These are phyloP conservation scores for Moesziomyces aphidis DNA, from an alignment of 1,284 basidiomycete genomes.

Conservation along the genomic window DNA sequence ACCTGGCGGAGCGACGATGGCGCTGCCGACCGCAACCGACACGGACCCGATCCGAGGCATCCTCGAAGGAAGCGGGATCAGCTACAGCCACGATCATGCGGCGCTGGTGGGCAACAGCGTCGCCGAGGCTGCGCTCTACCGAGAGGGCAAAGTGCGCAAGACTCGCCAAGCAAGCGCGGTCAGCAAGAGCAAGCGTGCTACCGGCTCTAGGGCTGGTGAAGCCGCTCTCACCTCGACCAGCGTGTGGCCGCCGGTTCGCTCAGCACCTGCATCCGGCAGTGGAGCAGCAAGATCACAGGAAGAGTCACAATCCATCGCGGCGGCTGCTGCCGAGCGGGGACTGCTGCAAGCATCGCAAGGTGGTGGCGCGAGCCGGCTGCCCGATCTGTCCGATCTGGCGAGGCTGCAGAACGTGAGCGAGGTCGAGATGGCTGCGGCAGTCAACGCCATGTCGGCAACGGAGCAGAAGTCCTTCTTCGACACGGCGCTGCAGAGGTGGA, in stretches of 20 bases:
- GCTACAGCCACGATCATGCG: slow-evolving; percentile 39
- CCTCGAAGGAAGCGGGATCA: slow-evolving; percentile 33
- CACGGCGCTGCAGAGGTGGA: slow-evolving; percentile 28
- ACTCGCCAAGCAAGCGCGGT: slow-evolving; percentile 1
- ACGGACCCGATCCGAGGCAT: slow-evolving; percentile 28
- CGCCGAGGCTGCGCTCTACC: slow-evolving; percentile 29
- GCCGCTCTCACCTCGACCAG: background rate
- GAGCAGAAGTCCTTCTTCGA: slow-evolving; percentile 33
- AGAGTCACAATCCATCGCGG: slow-evolving; percentile 24
- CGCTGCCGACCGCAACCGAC: background rate
- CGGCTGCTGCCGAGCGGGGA: slow-evolving; percentile 24
- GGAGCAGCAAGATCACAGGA: slow-evolving; percentile 6
- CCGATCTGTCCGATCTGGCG: slow-evolving; percentile 22
- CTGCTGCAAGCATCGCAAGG: slow-evolving; percentile 13
- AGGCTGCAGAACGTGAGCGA: slow-evolving; percentile 26
- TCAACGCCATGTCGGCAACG: slow-evolving; percentile 27
- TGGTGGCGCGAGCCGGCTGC: slow-evolving; percentile 1
- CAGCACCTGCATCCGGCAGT: background rate
- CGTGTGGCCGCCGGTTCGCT: slow-evolving; percentile 28
- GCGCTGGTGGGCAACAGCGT: slow-evolving; percentile 24
- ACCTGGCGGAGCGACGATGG: background rate
- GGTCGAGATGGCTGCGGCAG: slow-evolving; percentile 22
- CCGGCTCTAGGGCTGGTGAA: slow-evolving; percentile 1
- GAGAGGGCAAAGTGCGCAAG: slow-evolving; percentile 2
- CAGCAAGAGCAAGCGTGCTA: background rate